A percentile compares a stretch with the other conserved stretches of the same genome.
Conservation (phyloP, 805 yeast genomes). For the Pichia sporocuriosa region DNA sequence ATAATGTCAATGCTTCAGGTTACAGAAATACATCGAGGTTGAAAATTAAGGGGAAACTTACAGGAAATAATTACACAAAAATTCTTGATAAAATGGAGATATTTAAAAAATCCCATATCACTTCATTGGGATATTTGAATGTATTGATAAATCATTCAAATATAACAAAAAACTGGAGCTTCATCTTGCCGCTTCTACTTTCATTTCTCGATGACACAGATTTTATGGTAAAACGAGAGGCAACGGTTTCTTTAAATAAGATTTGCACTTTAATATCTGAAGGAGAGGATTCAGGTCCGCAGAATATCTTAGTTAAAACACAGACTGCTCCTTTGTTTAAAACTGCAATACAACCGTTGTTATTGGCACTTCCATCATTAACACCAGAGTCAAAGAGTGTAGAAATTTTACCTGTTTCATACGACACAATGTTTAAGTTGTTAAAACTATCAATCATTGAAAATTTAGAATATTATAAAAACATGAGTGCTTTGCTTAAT, state of each 20-base stretch:
- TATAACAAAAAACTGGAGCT: constrained; percentile 22
- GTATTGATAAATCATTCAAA: background rate
- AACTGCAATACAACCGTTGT: constrained; percentile 22
- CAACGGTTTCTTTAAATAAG: constrained; percentile 10
- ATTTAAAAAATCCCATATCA: constrained; percentile 16
- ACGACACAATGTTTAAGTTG: constrained; percentile 17
- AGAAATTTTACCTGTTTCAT: constrained; percentile 19
- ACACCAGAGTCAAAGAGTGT: constrained; percentile 22
- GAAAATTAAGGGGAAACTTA: constrained; percentile 11
- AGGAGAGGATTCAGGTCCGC: background rate
- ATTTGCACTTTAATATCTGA: constrained; percentile 9
- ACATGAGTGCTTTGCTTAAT: constrained; percentile 19
- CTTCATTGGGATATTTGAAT: constrained; percentile 7
- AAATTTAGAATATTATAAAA: constrained; percentile 10
- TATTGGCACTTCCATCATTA: constrained; percentile 26
- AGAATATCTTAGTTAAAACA: constrained; percentile 21
- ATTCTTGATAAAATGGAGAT: constrained; percentile 15
- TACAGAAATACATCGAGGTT: constrained; percentile 2
- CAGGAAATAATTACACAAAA: constrained; percentile 12
- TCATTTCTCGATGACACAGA: constrained; percentile 27
- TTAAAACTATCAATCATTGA: constrained; percentile 8
- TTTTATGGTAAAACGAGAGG: constrained; percentile 20
- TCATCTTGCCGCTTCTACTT: constrained; percentile 23
- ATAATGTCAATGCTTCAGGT: constrained; percentile 6
- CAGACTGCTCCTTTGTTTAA: constrained; percentile 20